Evolutionary conservation across 2,329 filamentous ascomycete genomes (phyloP).

Genomic region (Xylariaceae sp.): DNA sequence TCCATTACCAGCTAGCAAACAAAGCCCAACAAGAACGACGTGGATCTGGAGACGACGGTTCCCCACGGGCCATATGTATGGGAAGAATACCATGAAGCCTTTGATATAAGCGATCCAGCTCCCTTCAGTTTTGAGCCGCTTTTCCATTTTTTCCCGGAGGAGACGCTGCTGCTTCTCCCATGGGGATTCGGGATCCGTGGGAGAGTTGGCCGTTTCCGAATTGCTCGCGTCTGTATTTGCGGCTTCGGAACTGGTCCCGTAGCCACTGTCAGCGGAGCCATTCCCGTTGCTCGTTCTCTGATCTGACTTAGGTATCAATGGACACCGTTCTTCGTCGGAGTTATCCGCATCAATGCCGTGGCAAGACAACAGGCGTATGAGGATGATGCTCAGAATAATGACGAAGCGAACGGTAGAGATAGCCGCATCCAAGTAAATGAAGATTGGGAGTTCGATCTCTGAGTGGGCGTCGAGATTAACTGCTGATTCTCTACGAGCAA

Average conservation of each 20-base stretch:
- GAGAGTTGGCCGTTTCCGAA: constrained; percentile 28
- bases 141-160: constrained; percentile 55
- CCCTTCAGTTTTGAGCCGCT: constrained; percentile 66
- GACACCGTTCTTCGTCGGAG: constrained; percentile 51
- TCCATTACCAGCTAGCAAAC: constrained; percentile 63
- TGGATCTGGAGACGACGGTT: constrained; percentile 62
- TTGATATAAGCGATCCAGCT: constrained; percentile 74
- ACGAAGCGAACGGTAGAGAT: constrained; percentile 33
- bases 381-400: constrained; percentile 26
- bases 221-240: constrained; percentile 35
- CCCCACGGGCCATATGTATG: constrained; percentile 71
- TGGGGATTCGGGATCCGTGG: constrained; percentile 44
- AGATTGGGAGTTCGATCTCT: constrained; percentile 15
- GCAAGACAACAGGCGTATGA: constrained; percentile 27
- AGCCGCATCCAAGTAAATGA: constrained; percentile 28
- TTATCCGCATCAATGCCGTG: constrained; percentile 20
- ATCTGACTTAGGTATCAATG: constrained; percentile 46
- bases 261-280: constrained; percentile 33
- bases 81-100: constrained; percentile 69
- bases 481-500: constrained; percentile 15
- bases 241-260: constrained; percentile 39
- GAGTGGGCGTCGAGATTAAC: constrained; percentile 7
- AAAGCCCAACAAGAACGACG: constrained; percentile 59
- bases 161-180: constrained; percentile 50
- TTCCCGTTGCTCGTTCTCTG: constrained; percentile 26